These are phyloP conservation scores for Leccinum imitatum DNA, from an alignment of 768 basidiomycete genomes.

Conservation along the genomic window DNA sequence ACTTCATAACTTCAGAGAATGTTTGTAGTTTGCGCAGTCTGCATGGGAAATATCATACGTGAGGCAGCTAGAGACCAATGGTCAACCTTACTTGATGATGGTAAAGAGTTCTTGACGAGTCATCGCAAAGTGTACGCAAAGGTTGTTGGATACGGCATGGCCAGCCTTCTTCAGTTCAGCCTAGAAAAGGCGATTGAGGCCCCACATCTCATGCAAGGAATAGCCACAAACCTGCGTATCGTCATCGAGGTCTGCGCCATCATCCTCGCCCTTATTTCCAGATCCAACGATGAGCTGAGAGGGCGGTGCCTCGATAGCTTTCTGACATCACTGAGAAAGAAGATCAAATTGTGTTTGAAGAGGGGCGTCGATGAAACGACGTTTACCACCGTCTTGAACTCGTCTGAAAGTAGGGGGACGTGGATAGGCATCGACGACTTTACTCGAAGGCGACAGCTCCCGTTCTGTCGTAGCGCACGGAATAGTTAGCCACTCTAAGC, in stretches of 20 bases:
- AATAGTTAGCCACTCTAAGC: no score
- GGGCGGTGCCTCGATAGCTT: slow-evolving; percentile 63
- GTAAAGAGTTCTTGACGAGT: slow-evolving; percentile 67
- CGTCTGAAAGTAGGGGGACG: no score
- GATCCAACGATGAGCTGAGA: slow-evolving; percentile 65
- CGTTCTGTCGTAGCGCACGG: no score
- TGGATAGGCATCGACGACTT: no score
- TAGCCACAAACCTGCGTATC: slow-evolving; percentile 70
- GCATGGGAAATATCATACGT: background rate
- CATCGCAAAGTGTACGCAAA: slow-evolving; percentile 67
- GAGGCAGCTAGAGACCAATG: background rate
- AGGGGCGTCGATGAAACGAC: no score
- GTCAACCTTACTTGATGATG: slow-evolving; percentile 44
- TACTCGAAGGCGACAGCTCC: no score
- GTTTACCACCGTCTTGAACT: no score
- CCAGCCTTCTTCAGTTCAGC: slow-evolving; percentile 70
- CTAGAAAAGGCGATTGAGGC: slow-evolving; percentile 30
- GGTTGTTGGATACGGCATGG: slow-evolving; percentile 51
- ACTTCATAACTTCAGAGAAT: slow-evolving; percentile 53
- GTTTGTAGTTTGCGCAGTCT: slow-evolving; percentile 58
- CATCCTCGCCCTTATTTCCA: slow-evolving; percentile 47
- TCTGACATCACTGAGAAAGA: slow-evolving; percentile 36
- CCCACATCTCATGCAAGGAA: no score
- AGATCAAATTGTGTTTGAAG: background rate
- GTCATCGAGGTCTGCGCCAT: slow-evolving; percentile 68